Evolutionary conservation across 164 flowering plant species (phyloP).

Genomic region (Buxus sempervirens): DNA sequence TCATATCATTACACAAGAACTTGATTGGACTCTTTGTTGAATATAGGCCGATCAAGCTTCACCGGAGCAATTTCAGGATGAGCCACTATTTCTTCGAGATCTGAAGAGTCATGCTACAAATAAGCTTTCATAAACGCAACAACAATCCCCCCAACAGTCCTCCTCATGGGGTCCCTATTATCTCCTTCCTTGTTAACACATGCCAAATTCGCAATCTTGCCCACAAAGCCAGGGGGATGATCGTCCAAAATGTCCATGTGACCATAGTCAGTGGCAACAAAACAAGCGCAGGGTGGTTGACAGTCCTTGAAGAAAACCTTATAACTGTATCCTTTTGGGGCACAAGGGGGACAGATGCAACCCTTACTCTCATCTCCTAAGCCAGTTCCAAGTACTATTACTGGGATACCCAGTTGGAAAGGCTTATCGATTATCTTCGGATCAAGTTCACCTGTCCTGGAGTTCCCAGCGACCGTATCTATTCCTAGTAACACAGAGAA

Average conservation of each 20-base stretch:
- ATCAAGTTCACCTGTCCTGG: background rate
- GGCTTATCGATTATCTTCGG: slow-evolving; percentile 30
- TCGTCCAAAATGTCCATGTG: slow-evolving; percentile 50
- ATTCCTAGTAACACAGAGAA: slow-evolving; percentile 39
- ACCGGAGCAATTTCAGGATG: slow-evolving; percentile 29
- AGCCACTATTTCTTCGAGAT: slow-evolving; percentile 21
- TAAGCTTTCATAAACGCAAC: slow-evolving; percentile 41
- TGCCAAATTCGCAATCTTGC: background rate
- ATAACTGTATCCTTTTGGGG: slow-evolving; percentile 39
- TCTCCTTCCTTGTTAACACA: slow-evolving; percentile 29
- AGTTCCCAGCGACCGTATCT: slow-evolving; percentile 47
- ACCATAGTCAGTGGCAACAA: slow-evolving; percentile 38
- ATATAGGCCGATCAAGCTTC: slow-evolving; percentile 22
- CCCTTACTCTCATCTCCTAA: slow-evolving; percentile 20
- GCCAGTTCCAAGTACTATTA: slow-evolving; percentile 46
- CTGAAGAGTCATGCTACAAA: slow-evolving; percentile 15
- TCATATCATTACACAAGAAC: background rate
- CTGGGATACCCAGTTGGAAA: slow-evolving; percentile 34
- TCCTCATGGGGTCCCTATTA: slow-evolving; percentile 36
- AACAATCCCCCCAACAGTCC: slow-evolving; percentile 40
- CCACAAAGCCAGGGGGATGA: slow-evolving; percentile 6
- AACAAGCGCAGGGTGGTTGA: slow-evolving; percentile 23
- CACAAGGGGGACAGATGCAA: slow-evolving; percentile 27
- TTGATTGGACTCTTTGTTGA: background rate
- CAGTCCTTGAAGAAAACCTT: slow-evolving; percentile 31